A percentile compares a stretch with the other conserved stretches of the same genome.
Conservation (phyloP, 2,329 filamentous ascomycete genomes). For the Fusarium annulatum region DNA sequence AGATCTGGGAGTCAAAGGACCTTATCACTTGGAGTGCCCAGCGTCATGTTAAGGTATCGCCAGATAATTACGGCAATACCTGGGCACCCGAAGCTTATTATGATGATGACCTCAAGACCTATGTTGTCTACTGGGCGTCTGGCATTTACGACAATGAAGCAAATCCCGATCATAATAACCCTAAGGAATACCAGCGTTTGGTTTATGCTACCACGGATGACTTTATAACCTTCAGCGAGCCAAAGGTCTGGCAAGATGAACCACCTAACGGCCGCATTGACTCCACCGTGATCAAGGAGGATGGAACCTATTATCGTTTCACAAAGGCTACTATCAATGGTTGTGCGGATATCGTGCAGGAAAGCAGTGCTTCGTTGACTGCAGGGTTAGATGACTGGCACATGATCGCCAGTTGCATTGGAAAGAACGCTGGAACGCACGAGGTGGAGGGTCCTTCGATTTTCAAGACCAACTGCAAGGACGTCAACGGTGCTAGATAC, state of each 20-base stretch:
- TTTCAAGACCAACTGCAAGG: slow-evolving; percentile 5
- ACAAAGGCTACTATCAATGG: not conserved
- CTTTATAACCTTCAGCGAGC: slow-evolving; percentile 2
- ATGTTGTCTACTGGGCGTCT: slow-evolving; percentile 59
- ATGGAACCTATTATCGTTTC: not conserved
- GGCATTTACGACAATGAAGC: slow-evolving; percentile 51
- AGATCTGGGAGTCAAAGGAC: slow-evolving; percentile 64
- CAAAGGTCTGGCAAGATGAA: not conserved
- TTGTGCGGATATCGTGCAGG: not conserved
- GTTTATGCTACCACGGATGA: not conserved
- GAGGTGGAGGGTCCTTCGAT: slow-evolving; percentile 8
- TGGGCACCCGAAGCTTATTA: slow-evolving; percentile 65
- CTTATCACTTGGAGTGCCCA: slow-evolving; percentile 62
- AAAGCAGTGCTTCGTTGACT: not conserved
- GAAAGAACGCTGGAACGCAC: not conserved
- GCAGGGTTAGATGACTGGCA: not conserved
- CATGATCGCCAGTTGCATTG: not conserved
- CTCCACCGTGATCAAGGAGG: slow-evolving; percentile 2
- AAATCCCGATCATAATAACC: not conserved
- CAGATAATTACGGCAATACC: slow-evolving; percentile 61
- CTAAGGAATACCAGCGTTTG: not conserved
- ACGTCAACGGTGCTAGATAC: not conserved
- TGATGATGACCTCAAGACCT: slow-evolving; percentile 54
- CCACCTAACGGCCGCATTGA: not conserved
- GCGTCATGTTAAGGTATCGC: slow-evolving; percentile 60